Conservation (phyloP, 352 stramenopile species). For the Phytophthora sojae region DNA sequence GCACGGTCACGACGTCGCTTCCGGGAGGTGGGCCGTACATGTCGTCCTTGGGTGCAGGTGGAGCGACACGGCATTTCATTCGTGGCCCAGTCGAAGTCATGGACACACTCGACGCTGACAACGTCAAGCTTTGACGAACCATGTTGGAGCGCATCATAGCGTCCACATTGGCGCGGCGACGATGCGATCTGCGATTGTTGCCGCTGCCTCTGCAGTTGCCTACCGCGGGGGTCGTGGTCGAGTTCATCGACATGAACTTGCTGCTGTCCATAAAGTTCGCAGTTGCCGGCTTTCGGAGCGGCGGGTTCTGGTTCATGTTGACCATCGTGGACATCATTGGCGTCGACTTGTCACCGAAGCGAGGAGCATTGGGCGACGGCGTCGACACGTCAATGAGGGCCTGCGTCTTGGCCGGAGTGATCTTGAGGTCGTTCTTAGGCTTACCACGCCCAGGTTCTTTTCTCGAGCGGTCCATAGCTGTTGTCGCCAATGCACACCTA, state of each 20-base stretch:
- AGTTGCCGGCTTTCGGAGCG: slow-evolving; percentile 42
- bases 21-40: slow-evolving; percentile 51
- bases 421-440: slow-evolving; percentile 45
- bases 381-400: slow-evolving; percentile 74
- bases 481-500: background rate
- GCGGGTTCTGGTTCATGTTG: slow-evolving; percentile 40
- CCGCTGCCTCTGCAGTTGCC: slow-evolving; percentile 30
- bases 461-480: slow-evolving; percentile 48
- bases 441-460: slow-evolving; percentile 34
- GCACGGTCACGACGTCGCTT: slow-evolving; percentile 62
- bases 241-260: slow-evolving; percentile 51
- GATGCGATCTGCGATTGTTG: slow-evolving; percentile 31
- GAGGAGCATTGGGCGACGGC: slow-evolving; percentile 42
- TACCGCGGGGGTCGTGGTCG: slow-evolving; percentile 37
- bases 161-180: slow-evolving; percentile 69
- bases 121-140: slow-evolving; percentile 54
- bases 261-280: slow-evolving; percentile 68
- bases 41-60: slow-evolving; percentile 23
- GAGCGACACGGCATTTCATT: slow-evolving; percentile 28
- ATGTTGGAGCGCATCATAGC: slow-evolving; percentile 76
- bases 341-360: slow-evolving; percentile 26
- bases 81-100: slow-evolving; percentile 26
- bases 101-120: slow-evolving; percentile 47
- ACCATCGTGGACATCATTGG: slow-evolving; percentile 33
- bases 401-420: slow-evolving; percentile 61